phyloP scores from a whole-genome alignment of 768 basidiomycete genomes.

The Pulveroboletus sp. region DNA sequence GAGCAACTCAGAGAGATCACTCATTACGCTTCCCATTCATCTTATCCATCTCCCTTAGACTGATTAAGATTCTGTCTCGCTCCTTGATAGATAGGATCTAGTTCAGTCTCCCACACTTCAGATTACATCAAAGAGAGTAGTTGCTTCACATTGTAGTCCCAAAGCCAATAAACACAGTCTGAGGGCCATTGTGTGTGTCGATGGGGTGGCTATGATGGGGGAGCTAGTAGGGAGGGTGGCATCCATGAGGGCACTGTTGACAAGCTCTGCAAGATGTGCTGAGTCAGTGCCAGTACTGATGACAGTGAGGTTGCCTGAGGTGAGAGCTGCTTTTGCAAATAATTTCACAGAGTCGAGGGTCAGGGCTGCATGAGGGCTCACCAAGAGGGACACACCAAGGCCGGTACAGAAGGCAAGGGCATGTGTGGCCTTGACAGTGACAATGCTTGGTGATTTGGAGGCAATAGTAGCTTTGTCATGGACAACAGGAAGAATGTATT shows the following conservation, averaged over 20 bases:
- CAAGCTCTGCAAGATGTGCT: constrained; percentile 65
- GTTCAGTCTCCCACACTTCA: too few species aligned
- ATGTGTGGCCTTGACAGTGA: constrained; percentile 87
- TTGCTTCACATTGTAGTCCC: too few species aligned
- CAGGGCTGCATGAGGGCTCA: constrained; percentile 63
- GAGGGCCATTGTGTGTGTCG: constrained; percentile 52
- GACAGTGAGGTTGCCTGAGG: constrained; percentile 78
- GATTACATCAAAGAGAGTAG: too few species aligned
- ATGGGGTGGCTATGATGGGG: constrained; percentile 23
- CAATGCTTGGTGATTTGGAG: constrained; percentile 54
- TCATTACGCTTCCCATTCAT: too few species aligned
- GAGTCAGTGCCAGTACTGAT: constrained; percentile 85
- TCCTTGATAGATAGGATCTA: too few species aligned
- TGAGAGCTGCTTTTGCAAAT: constrained; percentile 72
- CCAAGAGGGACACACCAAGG: constrained; percentile 88
- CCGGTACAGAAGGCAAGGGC: constrained; percentile 90
- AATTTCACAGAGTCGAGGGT: constrained; percentile 68
- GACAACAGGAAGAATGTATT: constrained; percentile 70
- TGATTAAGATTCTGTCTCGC: too few species aligned
- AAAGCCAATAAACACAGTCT: constrained; percentile 87
- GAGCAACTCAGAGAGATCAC: too few species aligned
- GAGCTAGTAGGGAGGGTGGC: constrained; percentile 34
- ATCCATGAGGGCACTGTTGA: constrained; percentile 61
- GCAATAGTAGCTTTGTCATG: constrained; percentile 67
- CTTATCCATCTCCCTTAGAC: too few species aligned